Evolutionary conservation across 495 filamentous ascomycete genomes (phyloP), one percentile per base, ranked within the genome.

Genomic region (Oleoguttula mirabilis): DNA sequence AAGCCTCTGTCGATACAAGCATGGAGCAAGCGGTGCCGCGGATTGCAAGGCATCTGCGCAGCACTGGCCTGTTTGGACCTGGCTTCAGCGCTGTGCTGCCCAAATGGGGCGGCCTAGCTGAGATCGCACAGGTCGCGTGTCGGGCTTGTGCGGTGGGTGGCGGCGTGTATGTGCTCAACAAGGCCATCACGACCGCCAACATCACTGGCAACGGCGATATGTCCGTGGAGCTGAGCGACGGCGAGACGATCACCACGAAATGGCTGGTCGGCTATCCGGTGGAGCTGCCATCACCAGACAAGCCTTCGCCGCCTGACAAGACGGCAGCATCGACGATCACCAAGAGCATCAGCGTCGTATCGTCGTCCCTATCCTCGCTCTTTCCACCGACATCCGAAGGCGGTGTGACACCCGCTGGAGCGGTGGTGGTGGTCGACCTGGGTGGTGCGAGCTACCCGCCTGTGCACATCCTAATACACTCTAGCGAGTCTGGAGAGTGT

Each of bases 111-210:
- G 87, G 92, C 45, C 69, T 77, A 8, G 80, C 86, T n/a, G 90
- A 98, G 62, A 77, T 96, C 45, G 72, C 84, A 15, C 90, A 98
- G 56, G 85, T 95, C 10, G 84, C 79, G 10, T 96, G 90, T 53
- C 82, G 90, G 44, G 86, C 90, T 25, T 78, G 80, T 39, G 90
- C 90, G 3, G 88, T 98, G 6, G 88, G 92, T 3, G 92, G 90
- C 22, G 84, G 77, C 14, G 73, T 92, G 4, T 95, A 95, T 63
- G 83, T 94, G 43, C 77, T 96, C 16, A 76, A 74, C 28, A 77
- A 76, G 20, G 76, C 76, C 0, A 65, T 88, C 36, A 20, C 15
- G 32, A 41, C 14, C 3, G 25, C 5, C 7, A 21, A 24, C 17
- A 4, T 4, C 7, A 12, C 12, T 16, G 34, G 30, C 10, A 21